Conservation (phyloP, 1,284 basidiomycete species). For the Pascua sp. region DNA sequence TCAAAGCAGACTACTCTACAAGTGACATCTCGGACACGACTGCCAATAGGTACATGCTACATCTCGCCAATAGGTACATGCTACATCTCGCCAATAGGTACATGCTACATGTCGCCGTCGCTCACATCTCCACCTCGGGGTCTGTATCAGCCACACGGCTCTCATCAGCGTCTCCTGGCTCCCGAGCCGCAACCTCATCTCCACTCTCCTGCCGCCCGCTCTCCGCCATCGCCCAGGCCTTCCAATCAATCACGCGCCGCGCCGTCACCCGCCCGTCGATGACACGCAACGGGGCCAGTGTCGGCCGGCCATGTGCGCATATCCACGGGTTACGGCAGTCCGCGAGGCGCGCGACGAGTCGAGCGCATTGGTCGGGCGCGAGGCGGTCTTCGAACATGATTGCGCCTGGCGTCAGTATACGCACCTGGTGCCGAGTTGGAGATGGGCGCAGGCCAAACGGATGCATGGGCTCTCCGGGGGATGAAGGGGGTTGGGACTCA, state of each 20-base stretch:
- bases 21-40: neutral
- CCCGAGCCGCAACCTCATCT: neutral
- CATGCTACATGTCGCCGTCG: neutral
- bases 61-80: neutral
- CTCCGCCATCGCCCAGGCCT: neutral
- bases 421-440: no score
- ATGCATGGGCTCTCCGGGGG: no score
- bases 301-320: conserved; percentile 77
- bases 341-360: conserved; percentile 64
- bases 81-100: neutral
- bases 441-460: no score
- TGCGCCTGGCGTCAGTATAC: conserved; percentile 64
- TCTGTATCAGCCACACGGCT: no score
- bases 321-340: conserved; percentile 79
- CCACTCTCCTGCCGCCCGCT: no score
- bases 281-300: conserved; percentile 45
- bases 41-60: conserved; percentile 1
- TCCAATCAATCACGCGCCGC: conserved; percentile 25
- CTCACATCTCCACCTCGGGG: no score
- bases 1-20: no score
- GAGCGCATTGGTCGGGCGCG: conserved; percentile 62
- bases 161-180: no score
- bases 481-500: conserved; percentile 50
- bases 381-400: conserved; percentile 95
- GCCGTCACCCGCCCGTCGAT: conserved; percentile 5